Evolutionary conservation across 2,329 filamentous ascomycete species (phyloP), one percentile per base, ranked within the genome.

Genomic region (Paecilomyces dactylethromorphus): DNA sequence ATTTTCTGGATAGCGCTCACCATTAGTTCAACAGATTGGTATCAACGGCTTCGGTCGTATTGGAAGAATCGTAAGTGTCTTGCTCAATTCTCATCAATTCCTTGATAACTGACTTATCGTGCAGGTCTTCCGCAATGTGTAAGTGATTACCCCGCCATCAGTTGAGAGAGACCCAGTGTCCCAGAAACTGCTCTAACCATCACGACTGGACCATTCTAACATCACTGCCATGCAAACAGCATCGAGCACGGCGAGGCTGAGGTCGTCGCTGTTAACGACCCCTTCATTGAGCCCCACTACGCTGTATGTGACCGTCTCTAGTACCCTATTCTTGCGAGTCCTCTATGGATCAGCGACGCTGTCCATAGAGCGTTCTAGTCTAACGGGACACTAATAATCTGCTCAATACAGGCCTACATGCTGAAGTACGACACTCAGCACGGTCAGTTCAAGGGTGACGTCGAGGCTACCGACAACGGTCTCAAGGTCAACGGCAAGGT

Each of bases 21-120:
- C 84, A 84, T 80, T 8, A 39, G 73, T 76, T 76, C 78, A 83
- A 77, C 86, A 95, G 87, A 91, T 95, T 78, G 92, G 92, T 80
- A 97, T 96, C 89, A 97, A 97, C 89, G 93, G 94, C 81, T 99
- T 99, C 85, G 94, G 94, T 84, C 92, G 94, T 82, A 99, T 99
- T 82, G 94, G 94, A 76, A 90, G 94, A 80, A 97, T 99, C 79
- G 86, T 81, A 72, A 73, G 78, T 78, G 49, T 22, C 59, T 55
- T 29, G 52, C 22, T 24, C 22, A 45, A 51, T 15, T 58, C 52
- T 51, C 22, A 32, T 52, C 18, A 24, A 56, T 53, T 32, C 24
- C 52, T 53, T 45, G 60, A 71, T 74, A 69, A 73, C 64, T 53
- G 33, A 29, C 50, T 29, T 29, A 39, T 61, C 33, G 45, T 12